Conservation (phyloP, 805 yeast species). For the Starmerella vitae region DNA sequence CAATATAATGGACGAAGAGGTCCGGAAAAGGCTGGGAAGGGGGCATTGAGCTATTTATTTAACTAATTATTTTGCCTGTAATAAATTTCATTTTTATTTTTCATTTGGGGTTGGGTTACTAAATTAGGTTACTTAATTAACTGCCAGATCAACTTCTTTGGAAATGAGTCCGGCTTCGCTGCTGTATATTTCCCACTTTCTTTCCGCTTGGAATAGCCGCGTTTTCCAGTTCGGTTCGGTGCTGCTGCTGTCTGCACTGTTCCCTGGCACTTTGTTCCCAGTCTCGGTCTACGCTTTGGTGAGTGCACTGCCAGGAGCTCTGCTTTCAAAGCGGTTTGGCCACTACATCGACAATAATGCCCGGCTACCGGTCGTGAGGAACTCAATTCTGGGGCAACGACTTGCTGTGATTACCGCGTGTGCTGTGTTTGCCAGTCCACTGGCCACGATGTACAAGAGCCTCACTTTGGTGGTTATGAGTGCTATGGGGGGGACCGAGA, state of each 20-base stretch:
- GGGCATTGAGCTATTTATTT: slow-evolving; percentile 21
- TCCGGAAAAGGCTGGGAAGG: too few relatives aligned
- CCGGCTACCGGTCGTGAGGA: slow-evolving; percentile 26
- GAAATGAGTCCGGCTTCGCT: slow-evolving; percentile 1
- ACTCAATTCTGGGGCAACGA: slow-evolving; percentile 27
- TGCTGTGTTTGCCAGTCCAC: slow-evolving; percentile 17
- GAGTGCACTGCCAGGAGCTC: slow-evolving; percentile 19
- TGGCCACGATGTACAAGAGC: slow-evolving; percentile 6
- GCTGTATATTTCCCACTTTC: slow-evolving; percentile 27
- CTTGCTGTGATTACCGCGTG: slow-evolving; percentile 25
- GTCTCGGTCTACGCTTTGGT: slow-evolving; percentile 29
- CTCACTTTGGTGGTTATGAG: slow-evolving; percentile 18
- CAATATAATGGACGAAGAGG: slow-evolving; percentile 73
- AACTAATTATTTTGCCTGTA: not conserved
- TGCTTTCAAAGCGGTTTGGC: slow-evolving; percentile 22
- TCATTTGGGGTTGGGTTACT: too few relatives aligned
- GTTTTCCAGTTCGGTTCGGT: slow-evolving; percentile 32
- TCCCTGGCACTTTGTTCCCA: slow-evolving; percentile 28
- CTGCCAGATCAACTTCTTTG: too few relatives aligned
- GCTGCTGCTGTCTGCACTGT: slow-evolving; percentile 27
- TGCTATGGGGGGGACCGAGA: slow-evolving; percentile 29
- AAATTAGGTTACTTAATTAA: too few relatives aligned
- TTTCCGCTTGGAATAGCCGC: slow-evolving; percentile 32
- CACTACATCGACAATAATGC: slow-evolving; percentile 24
- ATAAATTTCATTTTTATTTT: too few relatives aligned